These are phyloP conservation scores for Cordyceps tenuipes DNA, from an alignment of 2,329 filamentous ascomycete species.

Conservation along the genomic window DNA sequence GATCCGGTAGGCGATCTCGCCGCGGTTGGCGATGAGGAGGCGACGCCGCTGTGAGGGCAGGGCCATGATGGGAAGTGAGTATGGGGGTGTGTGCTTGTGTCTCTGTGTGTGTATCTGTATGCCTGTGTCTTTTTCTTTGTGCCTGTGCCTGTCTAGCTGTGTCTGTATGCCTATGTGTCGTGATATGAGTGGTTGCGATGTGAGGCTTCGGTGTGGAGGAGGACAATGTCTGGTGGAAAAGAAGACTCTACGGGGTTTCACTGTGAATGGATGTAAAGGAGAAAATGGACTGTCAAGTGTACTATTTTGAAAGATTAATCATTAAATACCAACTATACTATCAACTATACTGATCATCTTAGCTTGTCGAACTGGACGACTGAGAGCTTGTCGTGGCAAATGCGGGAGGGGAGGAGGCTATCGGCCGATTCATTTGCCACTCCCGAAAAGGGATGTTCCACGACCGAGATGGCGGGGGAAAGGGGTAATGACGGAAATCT, in stretches of 20 bases:
- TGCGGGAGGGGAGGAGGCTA: background rate
- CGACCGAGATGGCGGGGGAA: background rate
- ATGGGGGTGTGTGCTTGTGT: background rate
- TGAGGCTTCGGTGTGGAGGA: background rate
- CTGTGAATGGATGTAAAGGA: background rate
- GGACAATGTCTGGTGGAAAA: background rate
- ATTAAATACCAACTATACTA: background rate
- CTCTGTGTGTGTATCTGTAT: background rate
- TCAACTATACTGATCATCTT: background rate
- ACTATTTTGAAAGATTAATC: background rate
- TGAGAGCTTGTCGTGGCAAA: background rate
- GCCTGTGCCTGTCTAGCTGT: background rate
- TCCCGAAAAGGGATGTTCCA: background rate
- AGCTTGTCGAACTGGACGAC: background rate
- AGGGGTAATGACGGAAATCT: background rate
- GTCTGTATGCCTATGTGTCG: background rate
- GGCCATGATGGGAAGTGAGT: background rate
- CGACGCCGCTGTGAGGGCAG: slow-evolving; percentile 22
- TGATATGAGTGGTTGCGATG: background rate
- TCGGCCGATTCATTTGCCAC: background rate
- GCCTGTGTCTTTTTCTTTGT: background rate
- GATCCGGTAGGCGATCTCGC: slow-evolving; percentile 48
- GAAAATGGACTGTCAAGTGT: background rate
- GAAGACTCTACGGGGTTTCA: background rate
- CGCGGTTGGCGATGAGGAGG: slow-evolving; percentile 50